Conservation (phyloP, 306 rosid genomes). For the Chamaecrista fasciculata region DNA sequence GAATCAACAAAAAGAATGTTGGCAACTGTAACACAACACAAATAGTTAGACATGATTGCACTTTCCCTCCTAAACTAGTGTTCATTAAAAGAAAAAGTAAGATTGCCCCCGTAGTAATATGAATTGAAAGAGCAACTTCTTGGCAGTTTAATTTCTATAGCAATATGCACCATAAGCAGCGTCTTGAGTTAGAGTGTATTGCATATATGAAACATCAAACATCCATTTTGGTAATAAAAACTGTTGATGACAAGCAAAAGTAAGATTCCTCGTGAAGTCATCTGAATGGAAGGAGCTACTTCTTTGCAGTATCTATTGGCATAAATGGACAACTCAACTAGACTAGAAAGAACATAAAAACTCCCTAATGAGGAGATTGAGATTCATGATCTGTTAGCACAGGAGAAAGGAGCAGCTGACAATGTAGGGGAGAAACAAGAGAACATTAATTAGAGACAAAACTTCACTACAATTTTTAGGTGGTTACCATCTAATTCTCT, state of each 20-base stretch:
- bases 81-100: neutral
- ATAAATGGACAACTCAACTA: neutral
- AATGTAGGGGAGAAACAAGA: neutral
- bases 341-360: neutral
- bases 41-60: conserved; percentile 15
- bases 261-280: too few relatives aligned
- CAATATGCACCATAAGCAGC: neutral
- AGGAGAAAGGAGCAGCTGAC: neutral
- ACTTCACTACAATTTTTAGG: neutral
- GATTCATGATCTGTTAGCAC: neutral
- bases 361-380: neutral
- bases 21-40: conserved; percentile 60
- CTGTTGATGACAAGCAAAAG: too few relatives aligned
- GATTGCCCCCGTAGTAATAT: conserved; percentile 15
- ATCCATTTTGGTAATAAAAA: too few relatives aligned
- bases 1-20: conserved; percentile 77
- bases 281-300: too few relatives aligned
- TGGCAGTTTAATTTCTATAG: neutral
- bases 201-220: too few relatives aligned
- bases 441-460: neutral
- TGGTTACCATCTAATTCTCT: neutral
- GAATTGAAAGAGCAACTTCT: neutral
- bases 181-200: neutral
- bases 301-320: too few relatives aligned
- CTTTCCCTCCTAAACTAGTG: neutral